Conservation (phyloP, 2,329 filamentous ascomycete species). For the Diaporthe citrichinensis region DNA sequence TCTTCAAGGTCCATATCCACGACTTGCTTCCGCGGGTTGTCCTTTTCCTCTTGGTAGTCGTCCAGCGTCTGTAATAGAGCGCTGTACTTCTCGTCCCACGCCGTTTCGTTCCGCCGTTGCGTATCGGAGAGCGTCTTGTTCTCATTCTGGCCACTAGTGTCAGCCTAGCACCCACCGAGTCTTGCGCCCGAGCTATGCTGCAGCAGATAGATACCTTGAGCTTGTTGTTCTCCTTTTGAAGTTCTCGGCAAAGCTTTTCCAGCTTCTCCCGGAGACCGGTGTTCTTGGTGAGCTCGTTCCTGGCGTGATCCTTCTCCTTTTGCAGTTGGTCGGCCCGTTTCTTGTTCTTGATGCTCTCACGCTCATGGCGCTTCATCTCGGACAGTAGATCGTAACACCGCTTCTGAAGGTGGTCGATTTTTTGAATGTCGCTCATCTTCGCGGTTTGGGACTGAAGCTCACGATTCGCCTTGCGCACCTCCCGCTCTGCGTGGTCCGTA, state of each 20-base stretch:
- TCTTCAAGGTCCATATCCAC: slow-evolving; percentile 92
- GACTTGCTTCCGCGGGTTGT: slow-evolving; percentile 83
- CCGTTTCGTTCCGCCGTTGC: slow-evolving; percentile 84
- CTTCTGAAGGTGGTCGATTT: slow-evolving; percentile 90
- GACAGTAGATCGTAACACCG: slow-evolving; percentile 92
- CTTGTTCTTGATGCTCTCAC: slow-evolving; percentile 95
- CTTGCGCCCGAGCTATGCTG: background rate
- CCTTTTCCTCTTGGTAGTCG: slow-evolving; percentile 88
- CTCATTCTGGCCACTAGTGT: slow-evolving; percentile 75
- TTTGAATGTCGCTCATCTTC: slow-evolving; percentile 92
- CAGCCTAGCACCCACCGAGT: slow-evolving; percentile 5
- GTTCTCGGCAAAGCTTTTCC: slow-evolving; percentile 93
- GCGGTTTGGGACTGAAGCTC: slow-evolving; percentile 90
- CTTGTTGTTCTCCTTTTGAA: slow-evolving; percentile 98
- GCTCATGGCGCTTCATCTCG: slow-evolving; percentile 95
- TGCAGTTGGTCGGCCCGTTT: slow-evolving; percentile 94
- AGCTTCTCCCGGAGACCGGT: slow-evolving; percentile 94
- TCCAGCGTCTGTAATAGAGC: slow-evolving; percentile 87
- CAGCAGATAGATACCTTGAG: slow-evolving; percentile 82
- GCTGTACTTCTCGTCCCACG: slow-evolving; percentile 88
- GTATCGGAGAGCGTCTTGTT: slow-evolving; percentile 92
- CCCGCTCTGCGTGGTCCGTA: slow-evolving; percentile 76
- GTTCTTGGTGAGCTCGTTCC: slow-evolving; percentile 91
- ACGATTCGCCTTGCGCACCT: slow-evolving; percentile 93
- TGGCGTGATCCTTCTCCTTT: slow-evolving; percentile 94